These are phyloP conservation scores for Pouteria glomerata DNA, from an alignment of 148 eudicot species.

Conservation along the genomic window DNA sequence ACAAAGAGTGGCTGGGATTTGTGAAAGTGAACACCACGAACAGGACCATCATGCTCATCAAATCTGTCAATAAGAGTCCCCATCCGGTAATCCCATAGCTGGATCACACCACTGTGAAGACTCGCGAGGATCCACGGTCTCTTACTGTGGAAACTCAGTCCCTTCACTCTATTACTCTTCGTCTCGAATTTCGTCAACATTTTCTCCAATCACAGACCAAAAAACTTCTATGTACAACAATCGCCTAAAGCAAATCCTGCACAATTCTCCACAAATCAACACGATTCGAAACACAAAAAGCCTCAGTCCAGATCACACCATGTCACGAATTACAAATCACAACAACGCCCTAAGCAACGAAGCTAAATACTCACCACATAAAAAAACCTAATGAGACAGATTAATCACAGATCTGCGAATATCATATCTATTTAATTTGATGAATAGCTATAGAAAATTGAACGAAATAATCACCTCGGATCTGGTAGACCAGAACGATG, in stretches of 20 bases:
- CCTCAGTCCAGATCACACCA: background rate
- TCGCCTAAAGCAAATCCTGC: slow-evolving; percentile 5
- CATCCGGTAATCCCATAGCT: slow-evolving; percentile 94
- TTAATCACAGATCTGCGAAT: slow-evolving; percentile 15
- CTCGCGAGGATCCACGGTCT: slow-evolving; percentile 97
- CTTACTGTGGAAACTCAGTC: slow-evolving; percentile 80
- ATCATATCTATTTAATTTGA: background rate
- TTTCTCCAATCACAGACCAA: slow-evolving; percentile 18
- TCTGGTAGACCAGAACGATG: slow-evolving; percentile 2
- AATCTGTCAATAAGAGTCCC: slow-evolving; percentile 88
- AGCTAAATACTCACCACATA: background rate
- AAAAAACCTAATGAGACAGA: background rate
- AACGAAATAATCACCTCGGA: slow-evolving; percentile 12
- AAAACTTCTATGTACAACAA: slow-evolving; percentile 16
- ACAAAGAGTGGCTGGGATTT: slow-evolving; percentile 84
- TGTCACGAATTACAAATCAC: background rate
- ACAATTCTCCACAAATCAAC: slow-evolving; percentile 3
- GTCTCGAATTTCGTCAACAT: slow-evolving; percentile 96
- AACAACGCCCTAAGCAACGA: background rate
- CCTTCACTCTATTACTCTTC: slow-evolving; percentile 94
- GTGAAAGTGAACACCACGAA: slow-evolving; percentile 89
- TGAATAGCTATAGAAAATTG: background rate
- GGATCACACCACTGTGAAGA: slow-evolving; percentile 94
- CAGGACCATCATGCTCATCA: slow-evolving; percentile 96
- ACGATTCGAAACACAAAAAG: background rate